A percentile compares a stretch with the other conserved stretches of the same genome.
These are phyloP conservation scores for Calonectria fujianensis DNA, from an alignment of 2,329 filamentous ascomycete genomes.

Conservation along the genomic window DNA sequence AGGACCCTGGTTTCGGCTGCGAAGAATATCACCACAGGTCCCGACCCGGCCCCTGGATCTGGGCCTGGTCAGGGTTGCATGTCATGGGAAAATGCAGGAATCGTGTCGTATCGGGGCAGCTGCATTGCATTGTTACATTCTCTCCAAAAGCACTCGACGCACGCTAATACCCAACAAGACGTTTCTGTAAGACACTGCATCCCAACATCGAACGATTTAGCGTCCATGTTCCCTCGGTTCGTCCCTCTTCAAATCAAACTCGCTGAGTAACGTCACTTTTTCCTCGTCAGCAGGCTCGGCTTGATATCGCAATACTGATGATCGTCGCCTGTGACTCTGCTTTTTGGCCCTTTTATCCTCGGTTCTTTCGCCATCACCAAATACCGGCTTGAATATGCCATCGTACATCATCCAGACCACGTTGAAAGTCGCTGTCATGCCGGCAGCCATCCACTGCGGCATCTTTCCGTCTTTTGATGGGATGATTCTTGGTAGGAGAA, in stretches of 20 bases:
- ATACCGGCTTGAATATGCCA: constrained; percentile 72
- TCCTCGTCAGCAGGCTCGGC: constrained; percentile 49
- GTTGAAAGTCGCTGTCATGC: constrained; percentile 72
- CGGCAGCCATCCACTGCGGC: constrained; percentile 79
- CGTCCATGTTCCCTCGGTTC: constrained; percentile 13
- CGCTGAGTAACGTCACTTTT: constrained; percentile 48
- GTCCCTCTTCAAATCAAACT: constrained; percentile 42
- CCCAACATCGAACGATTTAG: constrained; percentile 46
- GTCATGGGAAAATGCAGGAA: constrained; percentile 36
- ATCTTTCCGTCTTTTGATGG: constrained; percentile 79
- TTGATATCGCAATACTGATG: constrained; percentile 33
- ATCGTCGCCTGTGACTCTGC: constrained; percentile 14
- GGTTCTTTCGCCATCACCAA: constrained; percentile 90
- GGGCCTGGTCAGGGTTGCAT: constrained; percentile 44
- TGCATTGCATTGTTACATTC: constrained; percentile 44
- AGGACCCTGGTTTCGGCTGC: constrained; percentile 43
- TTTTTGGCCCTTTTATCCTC: constrained; percentile 51
- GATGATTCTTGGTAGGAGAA: constrained; percentile 67
- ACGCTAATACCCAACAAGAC: constrained; percentile 52
- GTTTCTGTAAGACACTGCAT: constrained; percentile 41
- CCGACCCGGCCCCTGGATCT: constrained; percentile 44
- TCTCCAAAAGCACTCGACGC: constrained; percentile 20
- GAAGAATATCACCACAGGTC: constrained; percentile 45
- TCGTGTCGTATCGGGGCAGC: constrained; percentile 25
- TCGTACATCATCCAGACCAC: constrained; percentile 69